A percentile compares a stretch with the other conserved stretches of the same genome.
phyloP scores from a whole-genome alignment of 2,329 filamentous ascomycete genomes.

The Sclerotiophoma versabilis region DNA sequence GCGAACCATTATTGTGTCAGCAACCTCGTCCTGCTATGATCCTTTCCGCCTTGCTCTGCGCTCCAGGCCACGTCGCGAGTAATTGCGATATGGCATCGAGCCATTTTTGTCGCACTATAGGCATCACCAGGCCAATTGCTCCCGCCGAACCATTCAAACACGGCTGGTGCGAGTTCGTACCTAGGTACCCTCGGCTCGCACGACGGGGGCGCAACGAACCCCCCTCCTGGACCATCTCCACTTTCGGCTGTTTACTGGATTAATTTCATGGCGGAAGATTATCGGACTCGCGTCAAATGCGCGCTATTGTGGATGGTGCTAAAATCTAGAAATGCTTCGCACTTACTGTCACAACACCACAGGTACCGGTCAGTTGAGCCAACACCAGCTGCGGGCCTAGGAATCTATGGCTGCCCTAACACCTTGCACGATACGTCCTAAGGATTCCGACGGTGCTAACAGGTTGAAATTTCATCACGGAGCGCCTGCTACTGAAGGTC shows the following conservation, averaged over 20 bases:
- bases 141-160: conserved; percentile 23
- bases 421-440: conserved; percentile 12
- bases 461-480: conserved; percentile 22
- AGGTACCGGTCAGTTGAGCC: not conserved
- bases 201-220: conserved; percentile 24
- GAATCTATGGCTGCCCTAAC: conserved; percentile 1
- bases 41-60: conserved; percentile 23
- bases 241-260: conserved; percentile 28
- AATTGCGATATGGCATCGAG: conserved; percentile 29
- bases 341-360: conserved; percentile 18
- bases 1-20: conserved; percentile 43
- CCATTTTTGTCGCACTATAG: conserved; percentile 23
- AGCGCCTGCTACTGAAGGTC: conserved; percentile 2
- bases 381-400: conserved; percentile 1
- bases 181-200: conserved; percentile 30
- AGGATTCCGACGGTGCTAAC: conserved; percentile 33
- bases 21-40: conserved; percentile 27
- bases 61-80: conserved; percentile 13
- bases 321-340: conserved; percentile 16
- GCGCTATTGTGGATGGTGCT: conserved; percentile 13
- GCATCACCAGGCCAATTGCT: conserved; percentile 23
- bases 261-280: conserved; percentile 27
- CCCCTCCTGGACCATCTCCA: conserved; percentile 31
- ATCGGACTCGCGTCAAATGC: conserved; percentile 18
- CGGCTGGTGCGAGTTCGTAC: conserved; percentile 36